These are phyloP conservation scores for Microbotryum scabiosae DNA, from an alignment of 1,284 basidiomycete species.

Conservation along the genomic window DNA sequence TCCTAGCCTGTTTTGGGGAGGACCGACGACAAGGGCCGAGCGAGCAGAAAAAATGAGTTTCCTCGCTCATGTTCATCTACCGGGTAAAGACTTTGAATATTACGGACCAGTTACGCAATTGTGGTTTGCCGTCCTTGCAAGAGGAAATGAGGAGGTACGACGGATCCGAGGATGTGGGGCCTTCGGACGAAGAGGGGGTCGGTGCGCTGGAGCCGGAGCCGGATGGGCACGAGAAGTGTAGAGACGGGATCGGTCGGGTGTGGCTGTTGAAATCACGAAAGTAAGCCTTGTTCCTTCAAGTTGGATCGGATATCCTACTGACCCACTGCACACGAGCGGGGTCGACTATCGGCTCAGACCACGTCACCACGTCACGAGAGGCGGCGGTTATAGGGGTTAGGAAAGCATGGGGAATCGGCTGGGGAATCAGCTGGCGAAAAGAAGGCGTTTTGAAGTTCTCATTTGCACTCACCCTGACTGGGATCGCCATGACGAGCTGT, in stretches of 20 bases:
- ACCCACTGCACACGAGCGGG: constrained; percentile 28
- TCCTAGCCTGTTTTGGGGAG: constrained; percentile 49
- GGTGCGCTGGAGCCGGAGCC: constrained; percentile 10
- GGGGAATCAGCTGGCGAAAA: no score
- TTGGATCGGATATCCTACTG: neutral
- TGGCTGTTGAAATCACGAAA: constrained; percentile 10
- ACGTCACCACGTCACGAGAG: no score
- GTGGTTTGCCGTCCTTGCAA: constrained; percentile 94
- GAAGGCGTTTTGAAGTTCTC: no score
- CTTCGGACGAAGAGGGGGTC: constrained; percentile 11
- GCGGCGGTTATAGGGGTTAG: no score
- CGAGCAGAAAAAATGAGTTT: neutral
- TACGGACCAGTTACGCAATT: constrained; percentile 80
- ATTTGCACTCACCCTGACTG: no score
- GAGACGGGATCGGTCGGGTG: constrained; percentile 30
- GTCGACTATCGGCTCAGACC: constrained; percentile 26
- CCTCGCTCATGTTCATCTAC: neutral
- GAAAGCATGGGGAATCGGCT: no score
- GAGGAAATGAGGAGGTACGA: constrained; percentile 82
- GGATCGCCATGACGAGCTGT: no score
- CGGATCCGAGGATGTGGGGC: constrained; percentile 47
- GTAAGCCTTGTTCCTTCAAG: no score
- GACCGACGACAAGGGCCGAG: neutral
- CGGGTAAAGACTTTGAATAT: neutral
- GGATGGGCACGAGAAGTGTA: constrained; percentile 25